Evolutionary conservation across 192 early-diverging fungal genomes (phyloP), one percentile per base, ranked within the genome.

Genomic region (Umbelopsis sp.): DNA sequence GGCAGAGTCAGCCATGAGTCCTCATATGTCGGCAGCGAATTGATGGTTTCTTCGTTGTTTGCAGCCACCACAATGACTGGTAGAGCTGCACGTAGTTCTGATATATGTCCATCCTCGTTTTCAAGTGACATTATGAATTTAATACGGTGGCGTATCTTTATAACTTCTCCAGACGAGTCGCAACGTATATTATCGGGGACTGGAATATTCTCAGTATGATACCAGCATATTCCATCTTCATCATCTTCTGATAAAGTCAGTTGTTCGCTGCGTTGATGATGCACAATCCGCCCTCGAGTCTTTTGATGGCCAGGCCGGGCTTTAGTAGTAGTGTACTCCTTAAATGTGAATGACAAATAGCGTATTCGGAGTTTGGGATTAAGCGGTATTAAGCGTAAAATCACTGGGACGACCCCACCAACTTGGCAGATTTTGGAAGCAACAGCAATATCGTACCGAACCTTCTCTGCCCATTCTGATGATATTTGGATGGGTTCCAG

Each of bases 401-500:
- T 35, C 2, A 85, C 72, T 10, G 81, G 79, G 22, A 89, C 81
- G 12, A 80, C 66, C 22, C 86, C 83, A 20, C 81, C 84, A 47
- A 85, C 78, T 49, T 70, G 77, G 27, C 78, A 81, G n/a, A 78
- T 71, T 74, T 84, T 70, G 2, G 86, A 80, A 27, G 85, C 84
- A 13, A 84, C 74, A 8, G 74, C 74, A 12, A 89, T 76, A 23
- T 84, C 82, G 68, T 89, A 89, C 13, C 81, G 76, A 41, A 87
- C 71, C 69, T 85, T 84, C 33, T 76, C 66, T 15, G 65, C 67
- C 88, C 88, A 89, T 25, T 78, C 69, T 74, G 86, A 84, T 23
- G 80, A 72, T 22, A 85, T 79, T 10, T 78, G 71, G 49, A 86
- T 69, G 35, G 81, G 75, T 41, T 82, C 76, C 61, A 81, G 33